Percentiles rank a stretch among this genome's conserved stretches.
Evolutionary conservation across 2,329 filamentous ascomycete genomes (phyloP).

Genomic region (Elsinoe ampelina): DNA sequence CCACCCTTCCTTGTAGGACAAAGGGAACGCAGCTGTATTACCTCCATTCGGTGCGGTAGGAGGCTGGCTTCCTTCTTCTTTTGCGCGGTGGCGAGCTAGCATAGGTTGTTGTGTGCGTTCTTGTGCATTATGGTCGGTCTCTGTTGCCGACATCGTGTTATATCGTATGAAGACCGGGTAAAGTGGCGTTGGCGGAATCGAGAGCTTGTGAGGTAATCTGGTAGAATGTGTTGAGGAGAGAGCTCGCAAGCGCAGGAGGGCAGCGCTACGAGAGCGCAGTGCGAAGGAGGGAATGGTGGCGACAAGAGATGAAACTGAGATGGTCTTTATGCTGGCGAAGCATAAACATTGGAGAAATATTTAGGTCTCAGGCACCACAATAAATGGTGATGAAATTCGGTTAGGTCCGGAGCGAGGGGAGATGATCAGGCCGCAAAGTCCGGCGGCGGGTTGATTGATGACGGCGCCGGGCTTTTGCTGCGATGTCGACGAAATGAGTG

Average conservation of each 20-base stretch:
- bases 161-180: constrained; percentile 13
- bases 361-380: constrained; percentile 4
- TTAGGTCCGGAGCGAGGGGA: not conserved
- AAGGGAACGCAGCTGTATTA: constrained; percentile 51
- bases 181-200: not conserved
- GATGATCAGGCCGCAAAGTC: not conserved
- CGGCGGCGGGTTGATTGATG: constrained; percentile 1
- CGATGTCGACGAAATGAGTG: not conserved
- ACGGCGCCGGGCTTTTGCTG: not conserved
- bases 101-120: constrained; percentile 23
- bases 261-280: constrained; percentile 11
- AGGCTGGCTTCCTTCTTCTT: constrained; percentile 17
- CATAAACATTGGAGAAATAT: not conserved
- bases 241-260: not conserved
- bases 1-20: constrained; percentile 85
- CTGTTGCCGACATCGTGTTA: constrained; percentile 27
- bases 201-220: not conserved
- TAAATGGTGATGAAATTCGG: constrained; percentile 9
- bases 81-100: constrained; percentile 27
- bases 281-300: constrained; percentile 11
- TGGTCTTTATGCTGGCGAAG: not conserved
- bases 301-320: not conserved
- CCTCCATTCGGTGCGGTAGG: constrained; percentile 10
- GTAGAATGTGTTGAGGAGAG: not conserved
- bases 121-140: constrained; percentile 19